phyloP scores from a whole-genome alignment of 169 alveolate species.

The Plasmodium reichenowi region DNA sequence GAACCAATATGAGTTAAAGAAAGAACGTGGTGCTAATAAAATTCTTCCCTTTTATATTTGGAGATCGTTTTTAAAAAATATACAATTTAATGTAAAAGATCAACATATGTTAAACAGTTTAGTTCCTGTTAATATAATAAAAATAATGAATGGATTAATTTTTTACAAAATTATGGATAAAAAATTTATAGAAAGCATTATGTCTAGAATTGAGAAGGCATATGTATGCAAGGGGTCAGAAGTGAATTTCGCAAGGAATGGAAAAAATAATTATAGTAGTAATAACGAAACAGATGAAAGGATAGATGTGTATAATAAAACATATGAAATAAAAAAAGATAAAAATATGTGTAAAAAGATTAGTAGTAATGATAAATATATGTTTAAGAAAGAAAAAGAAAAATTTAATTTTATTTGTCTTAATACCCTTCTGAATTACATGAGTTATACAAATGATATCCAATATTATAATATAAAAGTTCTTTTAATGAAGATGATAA shows the following conservation, averaged over 20 bases:
- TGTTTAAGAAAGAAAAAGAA: neutral
- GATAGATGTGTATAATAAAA: neutral
- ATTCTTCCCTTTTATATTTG: slow-evolving; percentile 19
- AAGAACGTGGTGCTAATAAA: no score
- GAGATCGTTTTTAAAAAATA: slow-evolving; percentile 24
- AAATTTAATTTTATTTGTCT: slow-evolving; percentile 36
- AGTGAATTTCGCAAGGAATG: neutral
- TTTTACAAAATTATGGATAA: slow-evolving; percentile 27
- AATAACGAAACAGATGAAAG: neutral
- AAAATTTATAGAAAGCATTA: slow-evolving; percentile 19
- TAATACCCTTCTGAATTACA: slow-evolving; percentile 22
- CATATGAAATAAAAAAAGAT: neutral
- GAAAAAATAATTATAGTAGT: no score
- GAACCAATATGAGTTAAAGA: neutral
- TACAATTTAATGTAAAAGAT: slow-evolving; percentile 9
- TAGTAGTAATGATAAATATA: no score
- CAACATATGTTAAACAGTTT: slow-evolving; percentile 7
- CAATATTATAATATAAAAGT: slow-evolving; percentile 45
- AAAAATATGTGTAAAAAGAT: no score
- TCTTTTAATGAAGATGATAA: slow-evolving; percentile 21
- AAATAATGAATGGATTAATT: slow-evolving; percentile 34
- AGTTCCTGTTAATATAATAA: slow-evolving; percentile 36
- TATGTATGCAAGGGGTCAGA: neutral
- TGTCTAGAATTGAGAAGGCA: slow-evolving; percentile 3
- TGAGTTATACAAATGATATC: slow-evolving; percentile 52